phyloP scores from a whole-genome alignment of 129 eudicot species.

The Pulicaria dysenterica region DNA sequence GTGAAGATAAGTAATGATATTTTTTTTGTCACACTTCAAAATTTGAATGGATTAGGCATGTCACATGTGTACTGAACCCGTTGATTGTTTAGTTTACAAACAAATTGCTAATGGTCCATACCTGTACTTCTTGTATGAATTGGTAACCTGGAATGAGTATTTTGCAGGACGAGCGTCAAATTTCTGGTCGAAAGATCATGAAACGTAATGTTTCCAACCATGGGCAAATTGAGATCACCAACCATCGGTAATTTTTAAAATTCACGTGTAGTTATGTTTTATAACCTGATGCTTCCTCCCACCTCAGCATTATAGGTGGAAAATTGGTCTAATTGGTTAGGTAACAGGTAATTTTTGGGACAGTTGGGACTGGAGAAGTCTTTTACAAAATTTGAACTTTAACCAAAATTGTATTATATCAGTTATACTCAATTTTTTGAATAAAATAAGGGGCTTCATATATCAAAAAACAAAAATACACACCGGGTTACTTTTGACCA shows the following conservation, averaged over 20 bases:
- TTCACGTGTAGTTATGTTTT: not conserved
- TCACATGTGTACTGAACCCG: too few relatives aligned
- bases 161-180: conserved; percentile 72
- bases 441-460: not conserved
- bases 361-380: not conserved
- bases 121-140: not conserved
- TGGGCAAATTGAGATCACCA: conserved; percentile 52
- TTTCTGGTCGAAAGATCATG: conserved; percentile 64
- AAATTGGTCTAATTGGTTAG: not conserved
- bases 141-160: not conserved
- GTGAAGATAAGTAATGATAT: not conserved
- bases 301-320: not conserved
- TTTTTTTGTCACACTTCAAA: not conserved
- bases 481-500: not conserved
- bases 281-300: not conserved
- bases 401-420: not conserved
- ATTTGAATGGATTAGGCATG: too few relatives aligned
- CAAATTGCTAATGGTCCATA: not conserved
- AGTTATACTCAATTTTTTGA: not conserved
- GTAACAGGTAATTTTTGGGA: conserved; percentile 25
- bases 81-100: not conserved
- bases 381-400: not conserved
- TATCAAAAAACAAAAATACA: not conserved
- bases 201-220: conserved; percentile 67
- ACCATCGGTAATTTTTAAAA: not conserved